Conservation (phyloP, 169 alveolate genomes). For the Ichthyophthirius multifiliis region DNA sequence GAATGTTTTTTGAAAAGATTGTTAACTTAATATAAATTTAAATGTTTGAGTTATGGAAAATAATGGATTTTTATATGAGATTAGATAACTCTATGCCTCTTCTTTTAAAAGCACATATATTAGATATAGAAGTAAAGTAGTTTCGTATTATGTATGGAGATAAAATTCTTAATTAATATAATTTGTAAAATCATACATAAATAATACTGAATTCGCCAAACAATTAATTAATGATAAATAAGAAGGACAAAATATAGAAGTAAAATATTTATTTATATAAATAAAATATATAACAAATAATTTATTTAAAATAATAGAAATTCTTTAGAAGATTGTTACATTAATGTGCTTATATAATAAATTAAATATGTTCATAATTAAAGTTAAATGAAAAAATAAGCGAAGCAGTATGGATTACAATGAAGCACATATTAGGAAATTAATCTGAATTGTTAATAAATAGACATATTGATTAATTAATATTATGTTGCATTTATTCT, state of each 20-base stretch:
- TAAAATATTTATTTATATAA: neutral
- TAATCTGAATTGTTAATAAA: neutral
- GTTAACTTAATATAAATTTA: neutral
- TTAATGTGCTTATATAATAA: neutral
- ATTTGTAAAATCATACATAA: neutral
- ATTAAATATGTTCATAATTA: neutral
- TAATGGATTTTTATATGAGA: constrained; percentile 12
- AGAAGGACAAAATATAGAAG: neutral
- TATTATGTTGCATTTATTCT: neutral
- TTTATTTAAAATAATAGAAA: neutral
- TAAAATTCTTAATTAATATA: neutral
- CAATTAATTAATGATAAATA: neutral
- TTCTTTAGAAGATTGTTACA: constrained; percentile 15
- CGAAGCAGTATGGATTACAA: constrained; percentile 5
- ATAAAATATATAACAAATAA: too few relatives aligned
- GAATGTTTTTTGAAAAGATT: neutral
- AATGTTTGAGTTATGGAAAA: constrained; percentile 10
- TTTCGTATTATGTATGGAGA: constrained; percentile 7
- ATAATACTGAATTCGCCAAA: neutral
- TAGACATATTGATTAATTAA: constrained; percentile 10
- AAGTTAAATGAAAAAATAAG: neutral
- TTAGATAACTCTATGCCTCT: constrained; percentile 13
- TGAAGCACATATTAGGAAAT: constrained; percentile 11
- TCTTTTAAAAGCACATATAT: neutral
- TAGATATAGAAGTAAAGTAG: neutral